phyloP scores from a whole-genome alignment of 768 basidiomycete species.

The Daedalea quercina region DNA sequence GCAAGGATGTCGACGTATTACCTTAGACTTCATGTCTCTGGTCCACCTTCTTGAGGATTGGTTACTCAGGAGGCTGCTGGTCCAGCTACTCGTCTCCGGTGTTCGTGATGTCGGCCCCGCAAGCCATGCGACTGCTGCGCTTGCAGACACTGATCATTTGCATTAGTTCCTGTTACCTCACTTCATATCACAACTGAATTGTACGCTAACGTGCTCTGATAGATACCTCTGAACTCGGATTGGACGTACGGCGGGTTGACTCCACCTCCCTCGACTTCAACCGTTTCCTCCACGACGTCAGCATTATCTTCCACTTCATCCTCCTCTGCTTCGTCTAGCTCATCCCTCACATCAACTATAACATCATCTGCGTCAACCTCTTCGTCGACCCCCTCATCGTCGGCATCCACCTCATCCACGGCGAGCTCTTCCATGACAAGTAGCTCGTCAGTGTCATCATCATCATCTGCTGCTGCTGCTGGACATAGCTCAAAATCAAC shows the following conservation, averaged over 20 bases:
- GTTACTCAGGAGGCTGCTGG: too few species aligned
- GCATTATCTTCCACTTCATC: conserved; percentile 1
- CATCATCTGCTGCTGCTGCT: conserved; percentile 11
- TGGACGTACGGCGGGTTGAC: conserved; percentile 77
- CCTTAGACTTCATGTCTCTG: too few species aligned
- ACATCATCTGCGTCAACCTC: background rate
- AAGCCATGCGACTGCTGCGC: too few species aligned
- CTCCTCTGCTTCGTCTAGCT: conserved; percentile 1
- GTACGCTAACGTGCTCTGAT: background rate
- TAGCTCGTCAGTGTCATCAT: conserved; percentile 1
- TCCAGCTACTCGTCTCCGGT: too few species aligned
- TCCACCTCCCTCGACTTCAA: conserved; percentile 41
- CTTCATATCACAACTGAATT: too few species aligned
- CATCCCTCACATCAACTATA: background rate
- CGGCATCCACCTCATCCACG: background rate
- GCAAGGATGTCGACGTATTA: too few species aligned
- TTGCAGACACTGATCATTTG: too few species aligned
- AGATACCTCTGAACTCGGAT: conserved; percentile 69
- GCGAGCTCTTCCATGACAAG: conserved; percentile 16
- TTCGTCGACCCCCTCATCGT: background rate
- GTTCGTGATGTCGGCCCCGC: too few species aligned
- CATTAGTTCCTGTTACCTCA: too few species aligned
- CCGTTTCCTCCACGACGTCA: conserved; percentile 5
- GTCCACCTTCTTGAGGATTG: too few species aligned
- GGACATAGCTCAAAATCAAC: conserved; percentile 18